Evolutionary conservation across 2,329 filamentous ascomycete genomes (phyloP).

Genomic region (Colletotrichum sp.): DNA sequence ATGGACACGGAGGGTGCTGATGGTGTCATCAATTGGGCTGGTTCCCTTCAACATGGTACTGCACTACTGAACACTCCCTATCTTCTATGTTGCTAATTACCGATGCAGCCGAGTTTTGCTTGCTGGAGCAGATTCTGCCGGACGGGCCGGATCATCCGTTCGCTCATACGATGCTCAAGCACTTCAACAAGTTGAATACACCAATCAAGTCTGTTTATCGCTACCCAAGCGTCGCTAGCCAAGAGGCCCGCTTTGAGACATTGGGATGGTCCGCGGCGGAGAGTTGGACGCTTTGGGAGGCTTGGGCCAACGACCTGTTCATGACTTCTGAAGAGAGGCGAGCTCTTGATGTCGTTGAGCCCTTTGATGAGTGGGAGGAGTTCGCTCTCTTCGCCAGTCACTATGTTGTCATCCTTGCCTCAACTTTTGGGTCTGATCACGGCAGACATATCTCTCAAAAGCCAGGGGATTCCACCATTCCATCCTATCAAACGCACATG

Average conservation of each 20-base stretch:
- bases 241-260: slow-evolving; percentile 69
- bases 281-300: slow-evolving; percentile 77
- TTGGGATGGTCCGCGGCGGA: slow-evolving; percentile 72
- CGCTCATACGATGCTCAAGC: slow-evolving; percentile 81
- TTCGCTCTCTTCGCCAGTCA: slow-evolving; percentile 85
- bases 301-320: slow-evolving; percentile 77
- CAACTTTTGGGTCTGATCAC: slow-evolving; percentile 29
- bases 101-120: slow-evolving; percentile 74
- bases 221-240: slow-evolving; percentile 71
- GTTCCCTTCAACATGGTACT: slow-evolving; percentile 70
- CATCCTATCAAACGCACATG: slow-evolving; percentile 20
- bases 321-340: slow-evolving; percentile 64
- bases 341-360: slow-evolving; percentile 73
- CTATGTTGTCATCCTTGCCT: slow-evolving; percentile 79
- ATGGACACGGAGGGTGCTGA: slow-evolving; percentile 80
- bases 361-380: slow-evolving; percentile 97
- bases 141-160: slow-evolving; percentile 82
- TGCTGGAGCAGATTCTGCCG: slow-evolving; percentile 86
- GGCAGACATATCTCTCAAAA: not conserved
- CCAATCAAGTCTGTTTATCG: slow-evolving; percentile 75
- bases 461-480: not conserved
- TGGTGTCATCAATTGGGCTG: slow-evolving; percentile 79
- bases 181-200: slow-evolving; percentile 82
- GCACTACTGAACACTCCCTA: not conserved
- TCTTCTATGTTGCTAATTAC: slow-evolving; percentile 21